A percentile compares a stretch with the other conserved stretches of the same genome.
These are phyloP conservation scores for Anthostomella pinea DNA, from an alignment of 2,329 filamentous ascomycete genomes.

Conservation along the genomic window DNA sequence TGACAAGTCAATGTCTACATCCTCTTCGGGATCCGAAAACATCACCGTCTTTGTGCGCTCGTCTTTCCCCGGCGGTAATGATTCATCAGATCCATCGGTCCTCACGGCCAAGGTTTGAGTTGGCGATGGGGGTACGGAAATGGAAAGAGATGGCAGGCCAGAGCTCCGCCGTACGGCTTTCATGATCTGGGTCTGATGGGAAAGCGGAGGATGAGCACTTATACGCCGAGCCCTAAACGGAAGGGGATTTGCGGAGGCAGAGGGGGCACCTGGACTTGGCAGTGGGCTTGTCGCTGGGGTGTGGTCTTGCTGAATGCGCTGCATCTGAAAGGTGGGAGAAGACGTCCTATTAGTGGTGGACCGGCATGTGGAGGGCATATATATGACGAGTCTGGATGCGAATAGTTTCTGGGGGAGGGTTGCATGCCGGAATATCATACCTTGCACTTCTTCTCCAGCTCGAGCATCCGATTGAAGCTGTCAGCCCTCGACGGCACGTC, in stretches of 20 bases:
- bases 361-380: conserved; percentile 23
- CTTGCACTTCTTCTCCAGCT: conserved; percentile 57
- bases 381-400: no score
- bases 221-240: conserved; percentile 31
- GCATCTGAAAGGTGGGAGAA: conserved; percentile 34
- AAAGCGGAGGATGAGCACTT: conserved; percentile 32
- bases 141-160: conserved; percentile 32
- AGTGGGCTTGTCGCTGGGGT: conserved; percentile 23
- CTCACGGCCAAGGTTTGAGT: conserved; percentile 17
- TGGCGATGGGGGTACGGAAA: conserved; percentile 31
- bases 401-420: conserved; percentile 23
- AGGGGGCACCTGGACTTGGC: conserved; percentile 29
- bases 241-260: conserved; percentile 26
- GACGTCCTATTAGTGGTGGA: conserved; percentile 27
- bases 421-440: conserved; percentile 40
- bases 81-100: conserved; percentile 16
- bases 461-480: conserved; percentile 58
- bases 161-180: conserved; percentile 31
- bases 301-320: conserved; percentile 34
- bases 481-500: conserved; percentile 36
- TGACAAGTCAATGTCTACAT: conserved; percentile 35
- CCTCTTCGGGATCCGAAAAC: conserved; percentile 34
- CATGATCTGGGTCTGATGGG: conserved; percentile 34
- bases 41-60: conserved; percentile 39
- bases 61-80: conserved; percentile 21